A percentile compares a stretch with the other conserved stretches of the same genome.
phyloP scores from a whole-genome alignment of 192 early-diverging fungal genomes.

The Thoreauomyces humboldtii region DNA sequence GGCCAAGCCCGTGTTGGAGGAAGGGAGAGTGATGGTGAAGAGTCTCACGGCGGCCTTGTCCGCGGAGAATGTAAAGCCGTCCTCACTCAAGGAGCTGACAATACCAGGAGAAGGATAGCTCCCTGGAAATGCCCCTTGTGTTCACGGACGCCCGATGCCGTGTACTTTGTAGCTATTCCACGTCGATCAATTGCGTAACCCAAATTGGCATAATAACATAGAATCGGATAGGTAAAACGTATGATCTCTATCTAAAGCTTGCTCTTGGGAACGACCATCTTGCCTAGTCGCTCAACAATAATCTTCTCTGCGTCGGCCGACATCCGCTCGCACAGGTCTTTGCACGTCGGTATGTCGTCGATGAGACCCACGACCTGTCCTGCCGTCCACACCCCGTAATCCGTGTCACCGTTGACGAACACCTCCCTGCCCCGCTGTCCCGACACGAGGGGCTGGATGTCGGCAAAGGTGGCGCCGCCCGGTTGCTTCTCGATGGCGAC shows the following conservation, averaged over 20 bases:
- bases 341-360: slow-evolving; percentile 72
- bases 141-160: too few species aligned
- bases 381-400: slow-evolving; percentile 56
- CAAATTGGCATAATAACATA: too few species aligned
- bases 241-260: slow-evolving; percentile 27
- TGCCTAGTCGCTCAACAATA: slow-evolving; percentile 27
- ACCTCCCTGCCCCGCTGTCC: slow-evolving; percentile 54
- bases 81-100: too few species aligned
- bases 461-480: slow-evolving; percentile 62
- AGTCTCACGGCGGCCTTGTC: too few species aligned
- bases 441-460: slow-evolving; percentile 66
- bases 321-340: slow-evolving; percentile 60
- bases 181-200: too few species aligned
- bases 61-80: too few species aligned
- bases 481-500: slow-evolving; percentile 64
- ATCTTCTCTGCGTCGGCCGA: slow-evolving; percentile 51
- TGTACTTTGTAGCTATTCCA: too few species aligned
- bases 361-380: slow-evolving; percentile 72
- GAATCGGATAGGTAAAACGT: too few species aligned
- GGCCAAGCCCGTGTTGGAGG: too few species aligned
- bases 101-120: too few species aligned
- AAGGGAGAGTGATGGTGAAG: too few species aligned
- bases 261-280: slow-evolving; percentile 28
- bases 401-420: slow-evolving; percentile 41
- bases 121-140: too few species aligned